A percentile compares a stretch with the other conserved stretches of the same genome.
Conservation (phyloP, 345 rosid species). For the Brassica cretica region DNA sequence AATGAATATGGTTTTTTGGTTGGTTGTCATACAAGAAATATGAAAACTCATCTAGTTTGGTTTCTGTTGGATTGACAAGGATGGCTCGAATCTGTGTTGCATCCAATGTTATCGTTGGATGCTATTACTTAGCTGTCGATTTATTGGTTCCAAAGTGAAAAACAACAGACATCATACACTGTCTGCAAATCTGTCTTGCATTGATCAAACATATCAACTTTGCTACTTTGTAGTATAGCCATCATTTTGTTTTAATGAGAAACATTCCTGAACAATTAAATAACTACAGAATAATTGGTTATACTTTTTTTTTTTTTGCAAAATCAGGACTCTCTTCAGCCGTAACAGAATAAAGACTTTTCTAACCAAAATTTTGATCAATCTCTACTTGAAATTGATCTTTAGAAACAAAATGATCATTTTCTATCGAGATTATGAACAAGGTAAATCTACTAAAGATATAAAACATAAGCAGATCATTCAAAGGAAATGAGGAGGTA, state of each 20-base stretch:
- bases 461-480: background rate
- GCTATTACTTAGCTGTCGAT: conserved; percentile 61
- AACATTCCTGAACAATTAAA: background rate
- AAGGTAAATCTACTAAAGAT: background rate
- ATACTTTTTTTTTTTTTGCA: too few species aligned
- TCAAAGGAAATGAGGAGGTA: background rate
- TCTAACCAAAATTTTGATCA: background rate
- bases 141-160: conserved; percentile 43
- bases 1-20: background rate
- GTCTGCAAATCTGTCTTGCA: background rate
- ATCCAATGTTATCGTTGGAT: conserved; percentile 61
- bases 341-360: too few species aligned
- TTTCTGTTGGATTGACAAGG: conserved; percentile 39
- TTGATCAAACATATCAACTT: background rate
- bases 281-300: background rate
- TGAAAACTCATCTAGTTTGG: background rate
- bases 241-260: background rate
- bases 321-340: background rate
- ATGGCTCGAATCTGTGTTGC: conserved; percentile 75
- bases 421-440: background rate
- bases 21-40: background rate
- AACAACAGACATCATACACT: too few species aligned
- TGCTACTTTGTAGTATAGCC: background rate
- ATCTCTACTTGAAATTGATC: background rate
- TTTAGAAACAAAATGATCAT: background rate